A percentile compares a stretch with the other conserved stretches of the same genome.
These are phyloP conservation scores for Thielaviopsis musarum DNA, from an alignment of 2,329 filamentous ascomycete genomes.

Conservation along the genomic window DNA sequence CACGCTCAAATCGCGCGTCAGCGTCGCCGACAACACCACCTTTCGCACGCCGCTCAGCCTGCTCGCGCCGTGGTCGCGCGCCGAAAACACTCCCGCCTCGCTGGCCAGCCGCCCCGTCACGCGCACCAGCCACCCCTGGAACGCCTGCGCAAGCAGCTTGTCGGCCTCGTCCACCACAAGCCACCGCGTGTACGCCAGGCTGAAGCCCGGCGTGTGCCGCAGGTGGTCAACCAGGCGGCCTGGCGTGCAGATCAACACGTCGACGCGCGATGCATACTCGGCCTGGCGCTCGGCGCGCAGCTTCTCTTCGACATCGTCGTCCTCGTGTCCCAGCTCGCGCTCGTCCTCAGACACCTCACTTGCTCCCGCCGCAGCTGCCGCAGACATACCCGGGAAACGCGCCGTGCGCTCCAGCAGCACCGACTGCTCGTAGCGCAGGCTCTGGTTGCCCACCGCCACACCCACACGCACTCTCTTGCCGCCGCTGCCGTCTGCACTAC, in stretches of 20 bases:
- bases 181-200: conserved; percentile 64
- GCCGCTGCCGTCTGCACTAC: conserved; percentile 18
- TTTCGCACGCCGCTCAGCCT: conserved; percentile 47
- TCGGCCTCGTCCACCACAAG: conserved; percentile 89
- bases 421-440: conserved; percentile 47
- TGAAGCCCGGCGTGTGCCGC: conserved; percentile 67
- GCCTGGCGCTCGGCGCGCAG: conserved; percentile 45
- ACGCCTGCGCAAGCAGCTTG: conserved; percentile 76
- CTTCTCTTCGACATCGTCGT: conserved; percentile 23
- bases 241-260: conserved; percentile 81
- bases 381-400: conserved; percentile 28
- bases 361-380: conserved; percentile 17
- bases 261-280: conserved; percentile 53
- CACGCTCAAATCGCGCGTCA: conserved; percentile 73
- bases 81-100: conserved; percentile 3
- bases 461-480: conserved; percentile 61
- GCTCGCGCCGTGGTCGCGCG: conserved; percentile 30
- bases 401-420: conserved; percentile 28
- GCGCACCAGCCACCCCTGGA: conserved; percentile 72
- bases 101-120: conserved; percentile 42
- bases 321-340: conserved; percentile 18
- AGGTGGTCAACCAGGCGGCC: conserved; percentile 86
- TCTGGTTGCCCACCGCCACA: conserved; percentile 66
- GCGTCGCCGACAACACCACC: conserved; percentile 77
- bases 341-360: conserved; percentile 17